A percentile compares a stretch with the other conserved stretches of the same genome.
Evolutionary conservation across 2,329 filamentous ascomycete species (phyloP).

Genomic region (Ceratocystis huliohia): DNA sequence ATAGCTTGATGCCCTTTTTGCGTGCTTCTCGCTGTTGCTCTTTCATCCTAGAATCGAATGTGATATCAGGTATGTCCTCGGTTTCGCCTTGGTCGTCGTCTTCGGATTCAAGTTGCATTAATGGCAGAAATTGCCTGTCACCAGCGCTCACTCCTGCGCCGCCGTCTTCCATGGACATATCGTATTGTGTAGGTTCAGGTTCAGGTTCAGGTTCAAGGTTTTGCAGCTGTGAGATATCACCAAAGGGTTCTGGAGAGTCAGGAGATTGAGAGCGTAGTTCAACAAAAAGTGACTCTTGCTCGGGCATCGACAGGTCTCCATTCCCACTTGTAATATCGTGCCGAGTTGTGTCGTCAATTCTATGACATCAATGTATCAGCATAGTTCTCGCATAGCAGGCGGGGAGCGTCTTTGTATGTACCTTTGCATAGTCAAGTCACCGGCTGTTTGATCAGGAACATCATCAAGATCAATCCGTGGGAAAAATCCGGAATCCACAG

Average conservation of each 20-base stretch:
- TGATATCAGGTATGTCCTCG: slow-evolving; percentile 12
- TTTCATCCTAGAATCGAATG: slow-evolving; percentile 10
- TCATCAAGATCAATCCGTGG: slow-evolving; percentile 35
- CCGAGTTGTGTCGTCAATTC: slow-evolving; percentile 28
- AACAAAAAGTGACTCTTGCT: slow-evolving; percentile 8
- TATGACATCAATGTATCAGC: slow-evolving; percentile 18
- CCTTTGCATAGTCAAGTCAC: slow-evolving; percentile 35
- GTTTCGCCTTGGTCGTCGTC: slow-evolving; percentile 19
- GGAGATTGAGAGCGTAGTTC: slow-evolving; percentile 15
- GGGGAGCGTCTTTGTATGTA: slow-evolving; percentile 23
- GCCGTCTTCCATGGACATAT: slow-evolving; percentile 13
- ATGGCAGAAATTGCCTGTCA: slow-evolving; percentile 8
- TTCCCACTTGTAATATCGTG: slow-evolving; percentile 16
- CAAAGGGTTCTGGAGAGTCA: slow-evolving; percentile 13
- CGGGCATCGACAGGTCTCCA: slow-evolving; percentile 10
- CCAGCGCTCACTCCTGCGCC: not conserved
- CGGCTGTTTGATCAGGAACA: slow-evolving; percentile 30
- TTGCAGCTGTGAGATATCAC: slow-evolving; percentile 17
- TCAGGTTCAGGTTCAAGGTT: slow-evolving; percentile 13
- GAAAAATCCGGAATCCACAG: slow-evolving; percentile 41
- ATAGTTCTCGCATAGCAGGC: not conserved
- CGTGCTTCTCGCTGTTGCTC: slow-evolving; percentile 22
- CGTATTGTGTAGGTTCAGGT: slow-evolving; percentile 11
- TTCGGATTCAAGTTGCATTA: slow-evolving; percentile 17
- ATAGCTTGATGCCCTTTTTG: slow-evolving; percentile 44